Evolutionary conservation across 495 filamentous ascomycete genomes (phyloP).

Genomic region (Parachaetomium inaequale): DNA sequence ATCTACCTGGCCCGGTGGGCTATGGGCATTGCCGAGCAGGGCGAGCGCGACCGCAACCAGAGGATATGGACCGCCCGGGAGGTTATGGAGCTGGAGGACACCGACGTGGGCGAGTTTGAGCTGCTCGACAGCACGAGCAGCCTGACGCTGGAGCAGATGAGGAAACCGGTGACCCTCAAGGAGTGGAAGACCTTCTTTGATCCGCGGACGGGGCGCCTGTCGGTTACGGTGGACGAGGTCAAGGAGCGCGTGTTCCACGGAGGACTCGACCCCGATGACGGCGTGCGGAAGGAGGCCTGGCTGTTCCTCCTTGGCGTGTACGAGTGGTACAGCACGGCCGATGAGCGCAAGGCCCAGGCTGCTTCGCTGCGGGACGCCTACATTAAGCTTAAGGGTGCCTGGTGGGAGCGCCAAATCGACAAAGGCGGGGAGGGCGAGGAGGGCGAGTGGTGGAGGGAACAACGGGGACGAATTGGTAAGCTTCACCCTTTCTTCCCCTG

Average conservation of each 20-base stretch:
- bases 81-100: constrained; percentile 89
- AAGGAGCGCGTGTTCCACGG: constrained; percentile 97
- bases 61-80: constrained; percentile 92
- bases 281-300: constrained; percentile 94
- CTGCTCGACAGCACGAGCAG: constrained; percentile 78
- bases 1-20: constrained; percentile 95
- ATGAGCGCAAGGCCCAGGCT: constrained; percentile 74
- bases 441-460: constrained; percentile 93
- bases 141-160: constrained; percentile 64
- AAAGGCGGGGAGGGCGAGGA: constrained; percentile 69
- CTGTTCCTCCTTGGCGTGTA: constrained; percentile 88
- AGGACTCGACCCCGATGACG: constrained; percentile 82
- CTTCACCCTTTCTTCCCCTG: not conserved
- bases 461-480: constrained; percentile 88
- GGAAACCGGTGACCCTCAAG: constrained; percentile 70
- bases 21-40: constrained; percentile 97
- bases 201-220: constrained; percentile 62
- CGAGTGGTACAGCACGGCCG: constrained; percentile 78
- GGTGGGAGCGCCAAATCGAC: constrained; percentile 94
- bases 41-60: constrained; percentile 76
- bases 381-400: constrained; percentile 85
- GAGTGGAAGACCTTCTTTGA: constrained; percentile 93
- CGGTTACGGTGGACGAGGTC: constrained; percentile 81
- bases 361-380: constrained; percentile 91
- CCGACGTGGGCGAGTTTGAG: constrained; percentile 92